Percentiles rank a stretch among this genome's conserved stretches.
These are phyloP conservation scores for Cercospora brassicicola DNA, from an alignment of 2,329 filamentous ascomycete species.

Conservation along the genomic window DNA sequence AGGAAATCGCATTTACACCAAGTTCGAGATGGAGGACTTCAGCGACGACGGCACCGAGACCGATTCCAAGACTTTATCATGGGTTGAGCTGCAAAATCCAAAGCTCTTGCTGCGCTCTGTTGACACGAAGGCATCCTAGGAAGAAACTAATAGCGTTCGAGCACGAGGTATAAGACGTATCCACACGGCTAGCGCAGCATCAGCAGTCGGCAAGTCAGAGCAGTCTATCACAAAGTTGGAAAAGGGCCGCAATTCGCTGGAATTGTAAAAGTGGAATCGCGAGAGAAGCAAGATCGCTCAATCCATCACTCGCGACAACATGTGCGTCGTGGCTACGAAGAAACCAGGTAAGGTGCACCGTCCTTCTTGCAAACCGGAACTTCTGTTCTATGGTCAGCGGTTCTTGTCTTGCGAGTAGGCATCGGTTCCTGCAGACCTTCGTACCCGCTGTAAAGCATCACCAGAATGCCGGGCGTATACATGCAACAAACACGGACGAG, in stretches of 20 bases:
- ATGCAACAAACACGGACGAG: neutral
- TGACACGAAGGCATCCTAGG: conserved; percentile 2
- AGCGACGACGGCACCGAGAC: conserved; percentile 56
- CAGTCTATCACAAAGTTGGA: neutral
- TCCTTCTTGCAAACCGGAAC: neutral
- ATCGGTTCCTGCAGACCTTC: neutral
- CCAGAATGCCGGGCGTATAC: neutral
- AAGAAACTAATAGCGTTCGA: neutral
- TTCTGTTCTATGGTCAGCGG: neutral
- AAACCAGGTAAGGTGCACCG: neutral
- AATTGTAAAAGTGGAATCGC: neutral
- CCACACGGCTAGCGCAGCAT: neutral
- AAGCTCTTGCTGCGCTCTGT: conserved; percentile 8
- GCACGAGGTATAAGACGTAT: neutral
- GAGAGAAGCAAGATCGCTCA: neutral
- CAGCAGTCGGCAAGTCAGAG: neutral
- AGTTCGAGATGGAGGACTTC: conserved; percentile 68
- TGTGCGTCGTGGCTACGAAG: neutral
- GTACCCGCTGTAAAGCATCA: neutral
- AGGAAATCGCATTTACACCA: conserved; percentile 71
- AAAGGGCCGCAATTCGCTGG: neutral
- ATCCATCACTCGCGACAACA: neutral
- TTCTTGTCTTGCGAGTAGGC: neutral
- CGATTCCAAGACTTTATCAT: conserved; percentile 30
- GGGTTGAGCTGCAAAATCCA: conserved; percentile 8